Evolutionary conservation across 192 early-diverging fungal genomes (phyloP), one percentile per base, ranked within the genome.

Genomic region (Entomortierella chlamydospora): DNA sequence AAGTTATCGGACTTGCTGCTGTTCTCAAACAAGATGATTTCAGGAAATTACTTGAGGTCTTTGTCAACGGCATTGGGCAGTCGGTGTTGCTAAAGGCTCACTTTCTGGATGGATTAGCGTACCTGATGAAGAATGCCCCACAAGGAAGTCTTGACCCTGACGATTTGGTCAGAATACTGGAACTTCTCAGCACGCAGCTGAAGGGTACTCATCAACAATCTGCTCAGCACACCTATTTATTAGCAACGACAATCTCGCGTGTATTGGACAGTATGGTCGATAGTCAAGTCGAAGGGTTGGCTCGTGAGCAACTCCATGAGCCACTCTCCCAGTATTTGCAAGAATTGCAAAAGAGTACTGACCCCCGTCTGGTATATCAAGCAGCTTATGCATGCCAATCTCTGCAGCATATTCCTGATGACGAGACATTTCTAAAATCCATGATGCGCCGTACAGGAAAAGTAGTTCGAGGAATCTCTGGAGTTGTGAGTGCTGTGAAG

Each of bases 211-310:
- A 49, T 29, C 23, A 49, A 4, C n/a, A 62, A 30, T 62, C 60
- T 6, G 9, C 22, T 4, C 18, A 25, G 4, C 43, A 62, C 20
- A 45, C 26, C 25, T 62, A 62, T 26, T 23, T n/a, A 29, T 49
- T 49, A 41, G 43, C 60, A 5, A 2, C 29, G 11, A 28, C 60
- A 49, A 41, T 62, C 7, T 62, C 60, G 5, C 18, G 20, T 29
- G 25, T 62, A 20, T 42, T 62, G 3, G 60, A 62, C 39, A 39
- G n/a, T 41, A 62, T 62, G 60, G 60, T 29, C 4, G 60, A 49
- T 17, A 23, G 15, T 25, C 33, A 62, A 29, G 60, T 62, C 45
- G 23, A 8, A 25, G 60, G 45, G 12, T 23, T 62, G 4, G 9
- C 17, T 0, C 60, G 60, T 39, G 60, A 17, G 2, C 20, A 62